phyloP scores from a whole-genome alignment of 768 basidiomycete species.

The Lentinus tigrinus region DNA sequence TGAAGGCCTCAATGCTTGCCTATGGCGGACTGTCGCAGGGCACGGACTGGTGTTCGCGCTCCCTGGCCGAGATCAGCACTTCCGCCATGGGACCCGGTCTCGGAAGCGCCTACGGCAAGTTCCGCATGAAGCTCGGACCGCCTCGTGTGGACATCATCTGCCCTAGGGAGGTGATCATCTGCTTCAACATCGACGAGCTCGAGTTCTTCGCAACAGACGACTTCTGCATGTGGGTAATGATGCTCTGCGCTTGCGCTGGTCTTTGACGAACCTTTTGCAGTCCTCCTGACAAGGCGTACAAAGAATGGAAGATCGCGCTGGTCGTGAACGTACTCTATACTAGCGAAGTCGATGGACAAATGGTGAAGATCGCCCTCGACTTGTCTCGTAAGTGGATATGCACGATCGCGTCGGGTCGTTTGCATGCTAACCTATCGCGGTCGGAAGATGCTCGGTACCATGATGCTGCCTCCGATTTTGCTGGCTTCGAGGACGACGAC shows the following conservation, averaged over 20 bases:
- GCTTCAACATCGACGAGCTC: constrained; percentile 25
- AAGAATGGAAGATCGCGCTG: constrained; percentile 25
- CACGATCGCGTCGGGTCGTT: no score
- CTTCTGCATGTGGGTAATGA: constrained; percentile 17
- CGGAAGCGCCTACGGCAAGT: constrained; percentile 12
- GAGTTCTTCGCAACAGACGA: constrained; percentile 20
- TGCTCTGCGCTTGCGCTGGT: background rate
- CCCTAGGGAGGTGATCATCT: constrained; percentile 28
- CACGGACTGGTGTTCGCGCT: constrained; percentile 14
- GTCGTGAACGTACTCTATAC: constrained; percentile 25
- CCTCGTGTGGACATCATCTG: constrained; percentile 28
- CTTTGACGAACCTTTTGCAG: background rate
- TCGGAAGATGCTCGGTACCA: constrained; percentile 4
- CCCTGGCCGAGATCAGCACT: constrained; percentile 25
- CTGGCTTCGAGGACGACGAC: constrained; percentile 16
- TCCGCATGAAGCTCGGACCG: constrained; percentile 27
- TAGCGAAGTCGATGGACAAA: constrained; percentile 18
- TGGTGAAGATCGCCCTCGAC: constrained; percentile 25
- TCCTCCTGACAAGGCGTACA: background rate
- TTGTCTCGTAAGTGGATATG: constrained; percentile 20
- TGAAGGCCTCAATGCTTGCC: constrained; percentile 26
- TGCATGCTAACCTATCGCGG: background rate
- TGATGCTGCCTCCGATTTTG: constrained; percentile 5
- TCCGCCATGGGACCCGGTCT: no score
- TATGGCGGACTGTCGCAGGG: constrained; percentile 1